Percentiles rank a stretch among this genome's conserved stretches.
Evolutionary conservation across 371 early-diverging fungal genomes (phyloP).

Genomic region (Chytridium lagenaria): DNA sequence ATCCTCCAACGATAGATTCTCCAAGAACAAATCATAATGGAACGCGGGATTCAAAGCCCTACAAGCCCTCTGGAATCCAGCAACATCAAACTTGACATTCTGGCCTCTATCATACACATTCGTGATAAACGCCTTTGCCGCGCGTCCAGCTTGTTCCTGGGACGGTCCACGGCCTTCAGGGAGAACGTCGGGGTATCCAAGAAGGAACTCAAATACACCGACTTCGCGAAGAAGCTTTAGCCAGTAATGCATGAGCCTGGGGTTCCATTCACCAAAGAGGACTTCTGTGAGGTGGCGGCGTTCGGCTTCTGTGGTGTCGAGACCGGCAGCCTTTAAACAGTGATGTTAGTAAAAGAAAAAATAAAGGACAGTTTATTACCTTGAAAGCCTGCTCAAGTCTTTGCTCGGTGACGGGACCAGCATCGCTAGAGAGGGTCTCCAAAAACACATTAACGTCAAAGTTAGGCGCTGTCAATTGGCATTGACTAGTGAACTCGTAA

Average conservation of each 20-base stretch:
- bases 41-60: conserved; percentile 27
- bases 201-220: conserved; percentile 26
- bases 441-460: conserved; percentile 31
- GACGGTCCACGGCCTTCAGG: not conserved
- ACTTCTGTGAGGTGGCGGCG: conserved; percentile 8
- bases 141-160: not conserved
- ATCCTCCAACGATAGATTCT: conserved; percentile 14
- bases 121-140: conserved; percentile 29
- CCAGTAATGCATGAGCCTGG: conserved; percentile 15
- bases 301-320: conserved; percentile 11
- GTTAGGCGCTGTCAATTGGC: conserved; percentile 19
- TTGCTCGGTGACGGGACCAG: conserved; percentile 23
- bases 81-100: conserved; percentile 31
- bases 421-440: conserved; percentile 22
- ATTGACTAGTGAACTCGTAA: conserved; percentile 29
- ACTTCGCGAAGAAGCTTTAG: conserved; percentile 4
- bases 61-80: conserved; percentile 28
- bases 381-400: conserved; percentile 24
- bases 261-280: conserved; percentile 25
- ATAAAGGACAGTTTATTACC: not conserved
- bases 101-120: conserved; percentile 34
- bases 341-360: not conserved
- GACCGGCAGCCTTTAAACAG: conserved; percentile 24
- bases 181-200: conserved; percentile 13
- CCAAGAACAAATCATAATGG: conserved; percentile 27